These are phyloP conservation scores for Limonomyces culmigenus DNA, from an alignment of 1,284 basidiomycete species.

Conservation along the genomic window DNA sequence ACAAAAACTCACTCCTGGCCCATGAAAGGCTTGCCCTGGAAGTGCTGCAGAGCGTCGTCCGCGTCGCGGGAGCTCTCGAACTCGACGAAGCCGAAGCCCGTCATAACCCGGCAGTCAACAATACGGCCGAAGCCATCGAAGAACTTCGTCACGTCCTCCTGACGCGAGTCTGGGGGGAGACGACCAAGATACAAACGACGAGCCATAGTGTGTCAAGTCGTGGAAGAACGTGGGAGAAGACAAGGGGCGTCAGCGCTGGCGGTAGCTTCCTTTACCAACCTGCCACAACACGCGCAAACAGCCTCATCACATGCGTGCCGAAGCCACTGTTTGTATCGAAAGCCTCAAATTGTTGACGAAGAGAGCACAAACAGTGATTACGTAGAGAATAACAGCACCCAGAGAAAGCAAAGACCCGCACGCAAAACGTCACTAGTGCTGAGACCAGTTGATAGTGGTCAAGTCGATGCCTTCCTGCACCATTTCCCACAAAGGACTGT, in stretches of 20 bases:
- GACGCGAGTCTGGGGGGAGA: slow-evolving; percentile 66
- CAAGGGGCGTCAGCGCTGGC: too few species aligned
- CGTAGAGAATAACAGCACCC: slow-evolving; percentile 6
- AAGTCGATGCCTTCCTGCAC: slow-evolving; percentile 96
- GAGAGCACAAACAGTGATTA: slow-evolving; percentile 21
- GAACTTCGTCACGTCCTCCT: slow-evolving; percentile 69
- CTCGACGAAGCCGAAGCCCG: slow-evolving; percentile 89
- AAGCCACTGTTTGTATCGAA: too few species aligned
- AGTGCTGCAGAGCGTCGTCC: slow-evolving; percentile 75
- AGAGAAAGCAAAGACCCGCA: too few species aligned
- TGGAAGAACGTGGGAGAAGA: too few species aligned
- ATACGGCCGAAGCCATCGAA: slow-evolving; percentile 79
- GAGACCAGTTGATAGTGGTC: slow-evolving; percentile 85
- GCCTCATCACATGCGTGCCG: too few species aligned
- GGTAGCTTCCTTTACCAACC: too few species aligned
- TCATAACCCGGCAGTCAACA: slow-evolving; percentile 87
- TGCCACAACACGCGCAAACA: too few species aligned
- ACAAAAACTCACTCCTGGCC: slow-evolving; percentile 69
- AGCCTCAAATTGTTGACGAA: too few species aligned
- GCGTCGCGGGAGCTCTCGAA: slow-evolving; percentile 83
- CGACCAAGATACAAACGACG: slow-evolving; percentile 74
- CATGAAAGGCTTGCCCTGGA: slow-evolving; percentile 80
- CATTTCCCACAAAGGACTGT: slow-evolving; percentile 93
- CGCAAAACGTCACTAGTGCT: slow-evolving; percentile 22
- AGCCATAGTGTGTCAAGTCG: slow-evolving; percentile 64